Percentiles rank a stretch among this genome's conserved stretches.
These are phyloP conservation scores for Noccaea caerulescens DNA, from an alignment of 345 rosid species.

Conservation along the genomic window DNA sequence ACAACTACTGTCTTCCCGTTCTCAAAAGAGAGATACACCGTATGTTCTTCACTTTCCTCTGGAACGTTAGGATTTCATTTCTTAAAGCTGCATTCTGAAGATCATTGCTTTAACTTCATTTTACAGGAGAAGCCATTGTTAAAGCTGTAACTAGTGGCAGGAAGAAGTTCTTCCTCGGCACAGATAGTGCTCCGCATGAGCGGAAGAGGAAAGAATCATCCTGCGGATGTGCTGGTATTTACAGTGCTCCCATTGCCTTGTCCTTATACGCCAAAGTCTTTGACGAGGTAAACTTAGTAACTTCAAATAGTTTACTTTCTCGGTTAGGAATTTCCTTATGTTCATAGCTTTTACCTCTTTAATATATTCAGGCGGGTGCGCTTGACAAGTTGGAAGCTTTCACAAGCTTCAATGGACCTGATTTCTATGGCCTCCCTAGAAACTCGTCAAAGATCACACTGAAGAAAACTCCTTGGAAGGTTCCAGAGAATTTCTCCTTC, in stretches of 20 bases:
- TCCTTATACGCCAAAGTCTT: constrained; percentile 77
- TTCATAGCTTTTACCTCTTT: neutral
- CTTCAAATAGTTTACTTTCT: constrained; percentile 5
- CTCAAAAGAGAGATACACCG: constrained; percentile 92
- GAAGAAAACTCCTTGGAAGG: constrained; percentile 70
- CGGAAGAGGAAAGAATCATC: constrained; percentile 73
- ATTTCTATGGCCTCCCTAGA: constrained; percentile 92
- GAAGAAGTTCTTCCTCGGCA: constrained; percentile 86
- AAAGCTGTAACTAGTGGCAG: constrained; percentile 93
- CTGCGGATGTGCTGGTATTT: constrained; percentile 94
- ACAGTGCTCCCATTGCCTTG: constrained; percentile 72
- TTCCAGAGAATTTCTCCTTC: constrained; percentile 69
- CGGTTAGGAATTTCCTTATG: constrained; percentile 2
- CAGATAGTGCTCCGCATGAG: constrained; percentile 99
- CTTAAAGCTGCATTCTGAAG: constrained; percentile 9
- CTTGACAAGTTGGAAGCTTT: constrained; percentile 92
- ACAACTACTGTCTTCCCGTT: constrained; percentile 91
- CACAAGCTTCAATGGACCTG: constrained; percentile 94
- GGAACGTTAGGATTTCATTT: neutral
- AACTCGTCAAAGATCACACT: constrained; percentile 73
- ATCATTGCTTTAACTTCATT: constrained; percentile 6
- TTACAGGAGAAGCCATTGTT: constrained; percentile 81
- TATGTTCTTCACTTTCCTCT: constrained; percentile 43
- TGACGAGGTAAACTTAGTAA: constrained; percentile 61
- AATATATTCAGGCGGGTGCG: constrained; percentile 68